Conservation (phyloP, 805 yeast species). For the Wickerhamomyces kurtzmanii region DNA sequence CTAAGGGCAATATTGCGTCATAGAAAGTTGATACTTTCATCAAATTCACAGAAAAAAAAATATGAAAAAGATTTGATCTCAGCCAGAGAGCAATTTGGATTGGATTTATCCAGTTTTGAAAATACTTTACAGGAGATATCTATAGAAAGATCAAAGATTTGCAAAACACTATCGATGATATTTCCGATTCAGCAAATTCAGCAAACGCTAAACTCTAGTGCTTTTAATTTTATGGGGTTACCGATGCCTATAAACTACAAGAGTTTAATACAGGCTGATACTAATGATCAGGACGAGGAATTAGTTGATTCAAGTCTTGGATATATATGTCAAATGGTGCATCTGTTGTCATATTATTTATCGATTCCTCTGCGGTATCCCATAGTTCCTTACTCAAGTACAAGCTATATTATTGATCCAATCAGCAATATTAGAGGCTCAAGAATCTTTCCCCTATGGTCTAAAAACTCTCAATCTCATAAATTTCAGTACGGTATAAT, state of each 20-base stretch:
- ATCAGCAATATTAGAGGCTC: conserved; percentile 21
- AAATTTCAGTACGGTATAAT: conserved; percentile 29
- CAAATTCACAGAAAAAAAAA: no score
- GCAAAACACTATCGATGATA: conserved; percentile 13
- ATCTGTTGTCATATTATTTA: conserved; percentile 21
- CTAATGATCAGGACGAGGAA: no score
- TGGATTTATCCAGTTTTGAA: no score
- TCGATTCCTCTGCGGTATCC: conserved; percentile 28
- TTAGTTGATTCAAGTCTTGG: conserved; percentile 25
- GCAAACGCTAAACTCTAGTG: conserved; percentile 10
- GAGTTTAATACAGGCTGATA: no score
- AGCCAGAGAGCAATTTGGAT: no score
- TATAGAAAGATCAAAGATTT: conserved; percentile 11
- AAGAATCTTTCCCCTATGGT: conserved; percentile 28
- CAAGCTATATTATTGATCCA: conserved; percentile 28
- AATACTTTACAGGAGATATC: conserved; percentile 8
- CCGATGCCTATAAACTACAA: no score
- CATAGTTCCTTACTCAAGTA: conserved; percentile 26
- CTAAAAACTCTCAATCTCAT: conserved; percentile 24
- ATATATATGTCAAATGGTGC: conserved; percentile 21
- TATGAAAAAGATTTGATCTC: no score
- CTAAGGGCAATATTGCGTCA: no score
- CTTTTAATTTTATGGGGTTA: conserved; percentile 20
- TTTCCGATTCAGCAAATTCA: conserved; percentile 21
- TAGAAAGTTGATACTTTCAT: no score